A percentile compares a stretch with the other conserved stretches of the same genome.
These are phyloP conservation scores for Candida lessepsii DNA, from an alignment of 805 yeast species.

Conservation along the genomic window DNA sequence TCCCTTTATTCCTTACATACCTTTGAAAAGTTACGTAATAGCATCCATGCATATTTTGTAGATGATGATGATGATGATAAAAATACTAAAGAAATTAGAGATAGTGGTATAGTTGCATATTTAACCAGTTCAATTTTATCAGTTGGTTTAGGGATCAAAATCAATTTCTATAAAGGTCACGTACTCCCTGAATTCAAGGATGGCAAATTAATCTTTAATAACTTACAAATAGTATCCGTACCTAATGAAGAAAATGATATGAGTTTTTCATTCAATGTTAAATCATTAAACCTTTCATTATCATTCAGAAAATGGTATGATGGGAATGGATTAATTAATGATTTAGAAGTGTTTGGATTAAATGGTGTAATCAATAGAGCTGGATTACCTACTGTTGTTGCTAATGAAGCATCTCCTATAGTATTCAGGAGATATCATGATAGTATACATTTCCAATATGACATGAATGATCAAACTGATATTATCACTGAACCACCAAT, in stretches of 20 bases:
- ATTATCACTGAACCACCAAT: constrained; percentile 7
- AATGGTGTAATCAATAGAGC: constrained; percentile 34
- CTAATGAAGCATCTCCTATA: constrained; percentile 8
- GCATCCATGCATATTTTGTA: constrained; percentile 16
- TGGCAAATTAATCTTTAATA: constrained; percentile 48
- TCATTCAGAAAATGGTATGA: constrained; percentile 56
- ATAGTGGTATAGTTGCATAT: constrained; percentile 31
- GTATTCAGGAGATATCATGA: constrained; percentile 27
- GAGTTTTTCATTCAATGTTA: constrained; percentile 36
- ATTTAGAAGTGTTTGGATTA: constrained; percentile 49
- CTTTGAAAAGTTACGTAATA: constrained; percentile 27
- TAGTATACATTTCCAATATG: constrained; percentile 31
- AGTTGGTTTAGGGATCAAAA: constrained; percentile 36
- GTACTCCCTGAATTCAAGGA: constrained; percentile 46
- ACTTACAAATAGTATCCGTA: constrained; percentile 26
- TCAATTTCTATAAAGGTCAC: constrained; percentile 38
- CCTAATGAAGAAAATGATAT: constrained; percentile 15
- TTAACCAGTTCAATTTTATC: constrained; percentile 37
- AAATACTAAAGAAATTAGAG: constrained; percentile 9
- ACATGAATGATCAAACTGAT: constrained; percentile 27
- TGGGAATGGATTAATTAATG: constrained; percentile 52
- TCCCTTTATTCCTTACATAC: constrained; percentile 45
- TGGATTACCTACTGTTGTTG: constrained; percentile 2
- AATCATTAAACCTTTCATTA: constrained; percentile 44
- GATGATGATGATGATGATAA: constrained; percentile 19